Evolutionary conservation across 768 basidiomycete species (phyloP), one percentile per base, ranked within the genome.

Genomic region (Trametes elegans): DNA sequence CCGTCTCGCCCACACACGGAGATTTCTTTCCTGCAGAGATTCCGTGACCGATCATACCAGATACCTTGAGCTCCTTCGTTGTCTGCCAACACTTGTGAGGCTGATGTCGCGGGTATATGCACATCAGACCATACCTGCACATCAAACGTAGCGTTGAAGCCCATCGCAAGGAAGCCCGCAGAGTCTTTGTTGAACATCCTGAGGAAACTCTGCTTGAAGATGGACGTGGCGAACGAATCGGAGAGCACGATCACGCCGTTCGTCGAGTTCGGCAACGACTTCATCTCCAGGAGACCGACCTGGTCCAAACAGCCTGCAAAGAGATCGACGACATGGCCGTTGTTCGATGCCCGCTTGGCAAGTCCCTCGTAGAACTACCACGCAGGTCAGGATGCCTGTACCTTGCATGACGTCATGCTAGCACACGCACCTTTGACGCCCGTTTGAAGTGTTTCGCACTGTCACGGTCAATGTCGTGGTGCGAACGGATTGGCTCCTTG

Each of bases 241-340:
- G 96, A 93, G 31, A 98, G 79, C 23, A 98, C 90, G 62, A 98
- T 95, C 60, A 88, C 88, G 55, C 97, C 97, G 66, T 98, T 98
- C 41, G 97, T 99, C 18, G 88, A 93, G 70, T 96, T 98, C 39
- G 93, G 83, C 52, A 98, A 74, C 0, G 90, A 88, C 69, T 94
- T 97, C 97, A 99, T 99, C 75, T 99, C 97, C 50, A 95, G 76
- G 40, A 98, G 77, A 57, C 97, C 97, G 65, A 99, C 92, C 75
- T 99, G 97, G 70, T 99, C 97, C 29, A 99, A 79, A 67, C 96
- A 99, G 24, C 96, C 97, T 27, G 95, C 93, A 65, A 98, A 98
- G 45, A 98, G 74, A 68, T 99, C 97, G 49, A 99, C 77, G 2
- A 90, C 88, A 67, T 98, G 97, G 0, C 97, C 97, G 59, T 96